Evolutionary conservation across 306 rosid species (phyloP), one percentile per base, ranked within the genome.

Genomic region (Glycine soja): DNA sequence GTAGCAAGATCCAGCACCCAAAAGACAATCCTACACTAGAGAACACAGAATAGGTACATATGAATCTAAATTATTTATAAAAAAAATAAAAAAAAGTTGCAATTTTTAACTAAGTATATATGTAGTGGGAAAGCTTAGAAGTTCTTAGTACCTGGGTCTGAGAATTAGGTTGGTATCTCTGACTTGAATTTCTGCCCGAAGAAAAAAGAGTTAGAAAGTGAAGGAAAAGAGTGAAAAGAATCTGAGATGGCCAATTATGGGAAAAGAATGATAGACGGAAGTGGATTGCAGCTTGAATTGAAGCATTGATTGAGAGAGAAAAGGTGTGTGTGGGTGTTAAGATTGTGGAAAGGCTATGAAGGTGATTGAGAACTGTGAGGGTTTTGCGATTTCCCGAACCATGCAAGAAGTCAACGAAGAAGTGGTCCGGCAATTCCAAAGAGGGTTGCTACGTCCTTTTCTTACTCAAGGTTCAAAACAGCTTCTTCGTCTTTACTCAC

Each of bases 61-160:
- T 58, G 30, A 68, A 76, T 16, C 65, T 3, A 50, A 77, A 83
- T 32, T 52, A 48, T 7, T n/a, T 8, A 67, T 24, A 19, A 19
- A 24, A 24, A 24, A 1, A 24, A 24, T n/a, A 47, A 58, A 76
- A 69, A 70, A 69, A 84, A 84, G 57, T 74, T 74, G 14, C 19
- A 32, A 59, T 47, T 36, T 79, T 79, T 51, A 79, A 14, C 4
- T 8, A 15, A 1, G 30, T 24, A 4, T 10, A 62, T 7, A n/a
- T 3, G 72, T 14, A 48, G 0, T 50, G 69, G 78, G 53, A 13
- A 8, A 30, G 18, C 0, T 8, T 58, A 67, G 52, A 30, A 69
- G 76, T 51, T 70, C 59, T 10, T 42, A 13, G 70, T 80, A 84
- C 92, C 93, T 83, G 86, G 70, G 82, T 53, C 45, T 74, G 19